Conservation (phyloP, 2,329 filamentous ascomycete species). For the Pseudogymnoascus verrucosus region DNA sequence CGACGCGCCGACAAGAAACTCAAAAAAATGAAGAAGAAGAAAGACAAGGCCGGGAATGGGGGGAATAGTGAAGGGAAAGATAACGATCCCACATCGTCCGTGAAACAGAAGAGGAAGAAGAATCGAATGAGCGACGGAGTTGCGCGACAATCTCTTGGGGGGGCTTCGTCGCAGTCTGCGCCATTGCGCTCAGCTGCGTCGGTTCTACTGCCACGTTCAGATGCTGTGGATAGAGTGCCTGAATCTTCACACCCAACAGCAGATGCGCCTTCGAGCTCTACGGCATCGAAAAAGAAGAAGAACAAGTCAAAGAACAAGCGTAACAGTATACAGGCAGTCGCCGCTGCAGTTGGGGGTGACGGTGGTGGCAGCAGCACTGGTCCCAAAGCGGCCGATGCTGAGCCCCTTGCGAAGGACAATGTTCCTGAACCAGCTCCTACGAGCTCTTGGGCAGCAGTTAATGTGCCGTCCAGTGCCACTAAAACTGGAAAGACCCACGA, state of each 20-base stretch:
- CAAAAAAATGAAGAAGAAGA: not conserved
- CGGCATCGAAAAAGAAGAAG: constrained; percentile 7
- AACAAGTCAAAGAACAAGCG: not conserved
- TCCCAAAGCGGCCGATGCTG: not conserved
- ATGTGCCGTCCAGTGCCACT: not conserved
- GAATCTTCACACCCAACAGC: not conserved
- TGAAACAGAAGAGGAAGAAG: not conserved
- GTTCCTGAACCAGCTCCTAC: not conserved
- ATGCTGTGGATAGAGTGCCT: not conserved
- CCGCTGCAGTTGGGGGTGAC: not conserved
- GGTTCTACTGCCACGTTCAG: not conserved
- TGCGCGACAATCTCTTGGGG: not conserved
- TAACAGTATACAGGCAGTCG: constrained; percentile 10
- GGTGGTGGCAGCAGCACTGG: not conserved
- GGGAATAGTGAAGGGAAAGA: not conserved
- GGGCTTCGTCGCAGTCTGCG: not conserved
- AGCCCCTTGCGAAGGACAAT: not conserved
- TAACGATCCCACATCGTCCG: not conserved
- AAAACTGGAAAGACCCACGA: not conserved
- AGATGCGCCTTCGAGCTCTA: not conserved
- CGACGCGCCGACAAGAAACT: constrained; percentile 1
- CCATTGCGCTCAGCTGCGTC: not conserved
- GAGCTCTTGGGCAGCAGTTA: not conserved
- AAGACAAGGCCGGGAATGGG: not conserved
- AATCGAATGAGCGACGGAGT: not conserved